Conservation (phyloP, 176 grass and related monocot species). For the Zea mays region Zm-B73-REFERENCE-NAM-5.0 NC_050105.1:4063501-4064000, state of each 20-base stretch:
- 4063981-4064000: neutral
- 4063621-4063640: neutral
- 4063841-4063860: conserved; percentile 61
- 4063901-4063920: neutral
- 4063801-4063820: conserved; percentile 91
- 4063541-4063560: neutral
- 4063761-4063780: conserved; percentile 56
- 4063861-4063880: neutral
- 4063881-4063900: neutral
- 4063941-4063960: conserved; percentile 18
- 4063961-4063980: neutral
- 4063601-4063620: neutral
- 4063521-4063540: neutral
- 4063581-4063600: neutral
- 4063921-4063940: neutral
- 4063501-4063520: too few relatives aligned
- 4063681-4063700: conserved; percentile 42
- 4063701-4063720: conserved; percentile 27
- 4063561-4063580: neutral
- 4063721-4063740: conserved; percentile 28
- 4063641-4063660: neutral
- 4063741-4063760: conserved; percentile 42
- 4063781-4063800: conserved; percentile 85
- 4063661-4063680: neutral
- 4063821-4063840: conserved; percentile 83